Evolutionary conservation across 305 asterid genomes (phyloP), one percentile per base, ranked within the genome.

Genomic region (Striga hermonthica): DNA sequence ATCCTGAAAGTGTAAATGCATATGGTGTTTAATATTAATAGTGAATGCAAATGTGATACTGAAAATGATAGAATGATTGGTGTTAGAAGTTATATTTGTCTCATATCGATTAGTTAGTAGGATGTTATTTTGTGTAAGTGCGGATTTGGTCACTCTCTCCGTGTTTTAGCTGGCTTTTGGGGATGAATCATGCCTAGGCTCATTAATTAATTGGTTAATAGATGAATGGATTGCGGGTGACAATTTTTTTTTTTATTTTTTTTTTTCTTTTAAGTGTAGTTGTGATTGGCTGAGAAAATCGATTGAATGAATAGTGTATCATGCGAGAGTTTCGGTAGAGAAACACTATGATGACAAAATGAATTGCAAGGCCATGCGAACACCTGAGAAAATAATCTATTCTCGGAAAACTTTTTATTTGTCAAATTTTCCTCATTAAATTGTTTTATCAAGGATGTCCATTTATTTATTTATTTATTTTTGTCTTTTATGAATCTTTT

Each of bases 401-500:
- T 48, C 15, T 38, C 4, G 44, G 31, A 4, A 31, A 16, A 39
- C 31, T 22, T 13, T 39, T 11, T 7, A 38, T 57, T 40, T 38
- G 13, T 56, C 45, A 22, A 41, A 44, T 47, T 40, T 52, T 16
- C 39, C 39, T n/a, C 4, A 64, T 34, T 47, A 48, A 34, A 31
- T 28, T 36, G 12, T 22, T 22, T 57, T 57, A 4, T 44, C n/a
- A 47, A 47, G 7, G 14, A 31, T 50, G 31, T 61, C 63, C 49
- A 47, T 16, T 22, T 22, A 22, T 22, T 22, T 22, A 22, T 22
- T 45, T 54, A 34, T 37, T 72, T 40, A 47, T 12, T 72, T 38
- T 55, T 43, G 52, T 13, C 12, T 65, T 69, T 56, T 60, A 47
- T 65, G 57, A 58, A 54, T 60, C 31, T 22, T 7, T 61, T 72